These are phyloP conservation scores for Magnaporthiopsis incrustans DNA, from an alignment of 2,329 filamentous ascomycete genomes.

Conservation along the genomic window DNA sequence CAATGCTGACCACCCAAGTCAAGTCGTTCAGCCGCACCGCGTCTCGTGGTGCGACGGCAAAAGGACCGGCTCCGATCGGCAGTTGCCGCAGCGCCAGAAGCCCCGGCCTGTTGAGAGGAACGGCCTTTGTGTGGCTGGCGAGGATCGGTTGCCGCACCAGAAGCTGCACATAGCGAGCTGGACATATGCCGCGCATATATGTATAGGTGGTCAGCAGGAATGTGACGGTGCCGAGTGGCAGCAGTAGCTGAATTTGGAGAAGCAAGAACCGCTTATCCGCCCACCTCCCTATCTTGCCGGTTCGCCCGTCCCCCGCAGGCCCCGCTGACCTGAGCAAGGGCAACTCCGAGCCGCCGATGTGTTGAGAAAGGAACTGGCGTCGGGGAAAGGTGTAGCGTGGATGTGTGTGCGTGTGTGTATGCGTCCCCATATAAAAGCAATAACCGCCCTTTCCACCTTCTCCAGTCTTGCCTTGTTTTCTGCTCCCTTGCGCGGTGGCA, in stretches of 20 bases:
- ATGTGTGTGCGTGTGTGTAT: too few species aligned
- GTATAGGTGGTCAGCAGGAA: background rate
- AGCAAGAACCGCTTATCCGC: too few species aligned
- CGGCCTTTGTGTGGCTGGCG: too few species aligned
- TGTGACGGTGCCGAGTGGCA: background rate
- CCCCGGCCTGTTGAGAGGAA: too few species aligned
- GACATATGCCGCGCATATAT: background rate
- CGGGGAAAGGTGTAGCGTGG: background rate
- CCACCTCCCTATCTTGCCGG: background rate
- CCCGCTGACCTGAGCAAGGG: background rate
- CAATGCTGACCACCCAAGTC: too few species aligned
- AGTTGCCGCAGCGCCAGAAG: background rate
- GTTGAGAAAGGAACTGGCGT: background rate
- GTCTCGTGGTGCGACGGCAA: too few species aligned
- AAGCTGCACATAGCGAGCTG: background rate
- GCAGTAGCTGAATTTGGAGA: background rate
- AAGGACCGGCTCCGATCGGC: background rate
- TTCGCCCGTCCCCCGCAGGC: background rate
- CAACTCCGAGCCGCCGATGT: background rate
- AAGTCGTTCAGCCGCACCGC: too few species aligned
- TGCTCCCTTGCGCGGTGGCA: background rate
- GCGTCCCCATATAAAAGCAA: background rate
- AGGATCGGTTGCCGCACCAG: too few species aligned
- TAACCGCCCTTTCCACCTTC: too few species aligned
- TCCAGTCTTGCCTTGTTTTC: background rate